Percentiles rank a stretch among this genome's conserved stretches.
Conservation (phyloP, 106 monocot genomes). For the Hemerocallis citrina region DNA sequence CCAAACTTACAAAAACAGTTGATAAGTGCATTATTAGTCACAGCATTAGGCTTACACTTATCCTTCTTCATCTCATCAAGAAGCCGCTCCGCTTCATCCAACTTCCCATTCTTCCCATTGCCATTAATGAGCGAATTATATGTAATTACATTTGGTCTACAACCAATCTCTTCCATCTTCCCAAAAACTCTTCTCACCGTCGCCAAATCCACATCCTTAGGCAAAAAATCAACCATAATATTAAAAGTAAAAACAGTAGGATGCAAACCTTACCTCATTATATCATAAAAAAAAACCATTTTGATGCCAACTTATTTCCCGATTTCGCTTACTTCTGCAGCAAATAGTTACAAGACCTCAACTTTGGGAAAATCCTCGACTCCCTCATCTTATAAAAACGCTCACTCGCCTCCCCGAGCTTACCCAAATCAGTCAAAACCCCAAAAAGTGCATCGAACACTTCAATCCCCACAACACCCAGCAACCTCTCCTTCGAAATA, state of each 20-base stretch:
- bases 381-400: conserved; percentile 47
- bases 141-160: conserved; percentile 60
- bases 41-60: conserved; percentile 46
- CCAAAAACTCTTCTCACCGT: conserved; percentile 27
- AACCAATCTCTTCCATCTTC: conserved; percentile 57
- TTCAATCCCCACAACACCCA: conserved; percentile 14
- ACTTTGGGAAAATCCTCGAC: conserved; percentile 47
- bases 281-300: conserved; percentile 59
- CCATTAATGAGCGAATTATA: conserved; percentile 85
- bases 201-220: conserved; percentile 61
- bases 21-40: conserved; percentile 71
- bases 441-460: conserved; percentile 53
- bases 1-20: conserved; percentile 64
- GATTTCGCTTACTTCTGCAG: conserved; percentile 35
- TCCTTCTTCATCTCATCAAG: conserved; percentile 46
- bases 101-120: conserved; percentile 57
- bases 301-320: conserved; percentile 17
- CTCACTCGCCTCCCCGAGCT: conserved; percentile 43
- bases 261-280: conserved; percentile 28
- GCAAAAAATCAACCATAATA: conserved; percentile 69
- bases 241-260: conserved; percentile 69
- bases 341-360: conserved; percentile 84
- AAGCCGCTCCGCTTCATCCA: conserved; percentile 42
- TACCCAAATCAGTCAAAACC: conserved; percentile 29
- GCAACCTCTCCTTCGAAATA: conserved; percentile 6